Evolutionary conservation across 805 yeast species (phyloP).

Genomic region (Ogataea glucozyma): DNA sequence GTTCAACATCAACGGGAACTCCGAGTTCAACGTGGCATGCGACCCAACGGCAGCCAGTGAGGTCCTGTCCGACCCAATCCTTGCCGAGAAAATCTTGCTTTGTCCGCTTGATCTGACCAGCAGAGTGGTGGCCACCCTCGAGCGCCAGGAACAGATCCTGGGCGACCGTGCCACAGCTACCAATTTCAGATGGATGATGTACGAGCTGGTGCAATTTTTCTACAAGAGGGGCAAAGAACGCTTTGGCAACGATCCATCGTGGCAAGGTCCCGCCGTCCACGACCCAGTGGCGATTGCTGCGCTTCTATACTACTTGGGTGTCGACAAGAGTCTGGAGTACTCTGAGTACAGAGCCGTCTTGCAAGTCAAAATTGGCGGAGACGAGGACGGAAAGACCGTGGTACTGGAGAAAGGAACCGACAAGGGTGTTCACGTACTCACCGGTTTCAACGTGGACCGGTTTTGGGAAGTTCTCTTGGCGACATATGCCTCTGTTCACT

Average conservation of each 20-base stretch:
- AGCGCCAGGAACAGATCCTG: conserved; percentile 41
- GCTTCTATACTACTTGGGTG: conserved; percentile 46
- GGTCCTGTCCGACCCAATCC: conserved; percentile 48
- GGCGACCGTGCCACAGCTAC: conserved; percentile 36
- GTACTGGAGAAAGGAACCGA: conserved; percentile 14
- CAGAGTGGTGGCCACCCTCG: conserved; percentile 53
- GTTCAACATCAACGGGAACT: conserved; percentile 37
- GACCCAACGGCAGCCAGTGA: conserved; percentile 76
- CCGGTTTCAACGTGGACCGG: conserved; percentile 38
- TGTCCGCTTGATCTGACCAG: conserved; percentile 74
- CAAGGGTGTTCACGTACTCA: conserved; percentile 42
- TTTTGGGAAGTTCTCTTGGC: conserved; percentile 49
- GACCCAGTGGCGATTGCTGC: conserved; percentile 75
- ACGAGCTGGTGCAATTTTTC: conserved; percentile 54
- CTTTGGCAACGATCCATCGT: conserved; percentile 38
- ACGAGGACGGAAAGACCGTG: conserved; percentile 32
- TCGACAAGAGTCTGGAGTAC: conserved; percentile 22
- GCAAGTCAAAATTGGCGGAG: conserved; percentile 26
- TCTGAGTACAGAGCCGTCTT: conserved; percentile 22
- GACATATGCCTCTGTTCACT: conserved; percentile 38
- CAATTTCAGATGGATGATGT: conserved; percentile 53
- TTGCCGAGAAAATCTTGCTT: conserved; percentile 52
- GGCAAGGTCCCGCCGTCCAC: conserved; percentile 72
- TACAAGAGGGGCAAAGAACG: conserved; percentile 44
- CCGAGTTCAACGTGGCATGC: conserved; percentile 75